phyloP scores from a whole-genome alignment of 805 yeast species.

The Yamadazyma sp. region DNA sequence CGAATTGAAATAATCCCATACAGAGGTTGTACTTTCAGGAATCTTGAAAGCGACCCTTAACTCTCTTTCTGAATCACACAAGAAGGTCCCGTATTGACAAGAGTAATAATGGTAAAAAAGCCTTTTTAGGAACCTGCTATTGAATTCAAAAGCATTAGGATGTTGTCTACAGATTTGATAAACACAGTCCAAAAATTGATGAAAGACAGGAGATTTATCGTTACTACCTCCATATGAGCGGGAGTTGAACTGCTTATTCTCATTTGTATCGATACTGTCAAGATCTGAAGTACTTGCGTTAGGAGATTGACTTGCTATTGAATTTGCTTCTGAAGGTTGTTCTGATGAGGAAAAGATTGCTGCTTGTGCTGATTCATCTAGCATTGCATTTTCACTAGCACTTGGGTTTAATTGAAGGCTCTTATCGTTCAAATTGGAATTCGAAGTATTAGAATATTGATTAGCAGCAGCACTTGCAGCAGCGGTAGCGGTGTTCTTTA shows the following conservation, averaged over 20 bases:
- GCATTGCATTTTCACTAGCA: no score
- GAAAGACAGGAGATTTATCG: constrained; percentile 79
- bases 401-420: no score
- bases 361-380: no score
- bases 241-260: constrained; percentile 1
- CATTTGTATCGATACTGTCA: not conserved
- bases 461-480: constrained; percentile 14
- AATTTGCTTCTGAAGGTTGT: no score
- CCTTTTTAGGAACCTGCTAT: constrained; percentile 82
- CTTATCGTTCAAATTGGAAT: no score
- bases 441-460: constrained; percentile 8
- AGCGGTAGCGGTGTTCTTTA: constrained; percentile 35
- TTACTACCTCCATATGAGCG: constrained; percentile 32
- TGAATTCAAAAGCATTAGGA: constrained; percentile 77
- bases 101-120: constrained; percentile 85
- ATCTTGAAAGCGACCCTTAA: constrained; percentile 34
- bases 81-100: constrained; percentile 91
- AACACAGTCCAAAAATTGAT: constrained; percentile 87
- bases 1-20: constrained; percentile 91
- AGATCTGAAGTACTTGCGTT: constrained; percentile 2
- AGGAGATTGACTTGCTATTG: constrained; percentile 1
- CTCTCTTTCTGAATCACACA: constrained; percentile 73
- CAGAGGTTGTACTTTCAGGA: constrained; percentile 59
- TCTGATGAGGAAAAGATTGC: no score
- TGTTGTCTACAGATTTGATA: constrained; percentile 73